Base-by-base conservation (phyloP, 1,284 basidiomycete genomes). In the Fomitopsis pinicola region DNA sequence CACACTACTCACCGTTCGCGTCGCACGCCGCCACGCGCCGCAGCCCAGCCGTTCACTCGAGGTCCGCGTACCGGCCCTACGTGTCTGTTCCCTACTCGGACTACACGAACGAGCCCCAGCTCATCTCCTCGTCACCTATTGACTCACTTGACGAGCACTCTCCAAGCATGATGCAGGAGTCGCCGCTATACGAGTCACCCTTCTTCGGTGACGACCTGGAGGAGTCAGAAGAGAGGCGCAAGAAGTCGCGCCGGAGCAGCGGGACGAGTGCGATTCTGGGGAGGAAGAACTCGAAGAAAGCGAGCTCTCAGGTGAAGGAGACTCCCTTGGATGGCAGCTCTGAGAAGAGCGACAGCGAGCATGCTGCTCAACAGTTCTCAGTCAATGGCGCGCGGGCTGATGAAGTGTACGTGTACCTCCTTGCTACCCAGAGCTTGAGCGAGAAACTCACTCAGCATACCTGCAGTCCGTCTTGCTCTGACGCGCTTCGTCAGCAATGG, bases 401-500 rank as follows among this genome's bases (percentile, higher is more conserved):
- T 30, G 75, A 71, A 73, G 72, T 72, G 78, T 75, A 48, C 46
- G 58, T 58, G n/a, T 38, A 19, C 66, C 38, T 17, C 17, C 33
- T 22, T 19, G 55, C 15, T 42, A 19, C 53, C n/a, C 17, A 53
- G 62, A 28, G 59, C 30, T 4, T 28, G 50, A n/a, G 54, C 30
- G 50, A 8, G 58, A 62, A 33, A 63, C 40, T 33, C 15, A 38
- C 45, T 15, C 33, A 54, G 40, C 17, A 22, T 59, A 60, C 54
- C 62, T 63, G 7, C 60, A 80, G 75, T 63, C 85, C 86, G n/a
- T 82, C 82, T 42, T 87, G 85, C 71, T 73, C 75, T 12, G 76
- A 86, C 68, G 73, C 72, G 44, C 71, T 87, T 46, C 76, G 77
- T 63, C 75, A 82, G 26, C 52, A 54, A 26, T 54, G 52, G 52